Conservation (phyloP, 768 basidiomycete genomes). For the Naganishia onofrii region DNA sequence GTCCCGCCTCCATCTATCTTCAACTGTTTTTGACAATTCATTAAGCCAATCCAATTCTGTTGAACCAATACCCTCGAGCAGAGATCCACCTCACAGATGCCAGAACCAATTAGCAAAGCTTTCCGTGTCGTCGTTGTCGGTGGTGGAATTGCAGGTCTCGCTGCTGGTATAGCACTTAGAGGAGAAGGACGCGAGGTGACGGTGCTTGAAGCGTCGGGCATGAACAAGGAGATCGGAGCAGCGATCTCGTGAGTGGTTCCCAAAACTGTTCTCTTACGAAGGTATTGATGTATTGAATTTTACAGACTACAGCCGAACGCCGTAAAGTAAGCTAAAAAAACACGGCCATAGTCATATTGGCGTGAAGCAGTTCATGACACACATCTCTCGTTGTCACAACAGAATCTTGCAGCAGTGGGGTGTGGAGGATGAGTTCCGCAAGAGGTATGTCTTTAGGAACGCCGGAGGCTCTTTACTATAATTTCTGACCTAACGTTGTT, state of each 20-base stretch:
- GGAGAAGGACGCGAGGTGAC: neutral
- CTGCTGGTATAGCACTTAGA: neutral
- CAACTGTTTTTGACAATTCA: too few relatives aligned
- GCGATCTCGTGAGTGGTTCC: conserved; percentile 12
- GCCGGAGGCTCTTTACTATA: too few relatives aligned
- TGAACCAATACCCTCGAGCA: neutral
- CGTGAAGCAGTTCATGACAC: neutral
- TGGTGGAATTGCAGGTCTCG: conserved; percentile 18
- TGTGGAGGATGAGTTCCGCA: conserved; percentile 3
- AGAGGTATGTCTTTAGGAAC: neutral
- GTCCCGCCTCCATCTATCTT: too few relatives aligned
- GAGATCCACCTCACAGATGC: neutral
- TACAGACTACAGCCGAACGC: neutral
- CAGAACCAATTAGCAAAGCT: neutral
- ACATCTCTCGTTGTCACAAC: neutral
- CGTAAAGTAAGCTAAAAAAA: neutral
- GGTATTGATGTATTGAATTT: neutral
- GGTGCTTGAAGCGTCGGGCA: conserved; percentile 7
- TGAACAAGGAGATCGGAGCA: conserved; percentile 26
- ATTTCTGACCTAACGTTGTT: too few relatives aligned
- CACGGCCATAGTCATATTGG: neutral
- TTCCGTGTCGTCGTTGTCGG: conserved; percentile 19
- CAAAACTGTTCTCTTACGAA: neutral
- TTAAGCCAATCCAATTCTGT: too few relatives aligned
- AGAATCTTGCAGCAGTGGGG: conserved; percentile 3